Percentiles rank a stretch among this genome's conserved stretches.
phyloP scores from a whole-genome alignment of 768 basidiomycete species.

The Dentipellis fragilis region DNA sequence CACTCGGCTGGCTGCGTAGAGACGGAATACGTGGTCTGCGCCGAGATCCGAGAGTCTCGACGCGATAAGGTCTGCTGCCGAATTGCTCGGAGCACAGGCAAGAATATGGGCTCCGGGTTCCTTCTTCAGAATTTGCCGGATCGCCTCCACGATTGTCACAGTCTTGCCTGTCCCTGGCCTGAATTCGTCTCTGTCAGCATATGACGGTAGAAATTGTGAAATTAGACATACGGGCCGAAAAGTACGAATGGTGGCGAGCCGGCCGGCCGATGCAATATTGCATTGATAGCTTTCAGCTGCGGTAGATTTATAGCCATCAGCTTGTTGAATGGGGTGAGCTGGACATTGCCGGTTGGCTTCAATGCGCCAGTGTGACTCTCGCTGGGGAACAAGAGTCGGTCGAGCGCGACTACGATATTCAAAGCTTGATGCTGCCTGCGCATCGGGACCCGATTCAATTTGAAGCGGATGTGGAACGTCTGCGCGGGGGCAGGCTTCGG shows the following conservation, averaged over 20 bases:
- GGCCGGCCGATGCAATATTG: constrained; percentile 31
- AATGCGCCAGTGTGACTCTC: constrained; percentile 1
- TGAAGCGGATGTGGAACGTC: constrained; percentile 44
- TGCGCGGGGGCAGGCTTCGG: constrained; percentile 21
- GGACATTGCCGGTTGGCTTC: constrained; percentile 8
- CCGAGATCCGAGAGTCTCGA: constrained; percentile 28
- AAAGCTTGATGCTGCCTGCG: constrained; percentile 49
- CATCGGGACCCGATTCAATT: constrained; percentile 41
- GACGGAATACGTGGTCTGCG: constrained; percentile 36
- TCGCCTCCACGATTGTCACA: constrained; percentile 53
- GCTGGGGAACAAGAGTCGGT: constrained; percentile 38
- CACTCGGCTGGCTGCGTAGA: constrained; percentile 46
- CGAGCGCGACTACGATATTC: constrained; percentile 22
- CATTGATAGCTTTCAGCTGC: constrained; percentile 40
- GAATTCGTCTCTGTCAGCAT: no score
- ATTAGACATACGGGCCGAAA: constrained; percentile 61
- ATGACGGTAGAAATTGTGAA: no score
- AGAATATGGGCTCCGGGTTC: constrained; percentile 38
- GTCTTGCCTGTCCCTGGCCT: constrained; percentile 65
- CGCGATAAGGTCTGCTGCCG: constrained; percentile 51
- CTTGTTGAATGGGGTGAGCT: constrained; percentile 17
- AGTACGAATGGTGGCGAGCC: constrained; percentile 44
- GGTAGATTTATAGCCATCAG: constrained; percentile 31
- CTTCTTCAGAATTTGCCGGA: constrained; percentile 38
- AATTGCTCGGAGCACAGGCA: constrained; percentile 61